Evolutionary conservation across 2,329 filamentous ascomycete genomes (phyloP), one percentile per base, ranked within the genome.

Genomic region (Pseudogymnoascus sp.): DNA sequence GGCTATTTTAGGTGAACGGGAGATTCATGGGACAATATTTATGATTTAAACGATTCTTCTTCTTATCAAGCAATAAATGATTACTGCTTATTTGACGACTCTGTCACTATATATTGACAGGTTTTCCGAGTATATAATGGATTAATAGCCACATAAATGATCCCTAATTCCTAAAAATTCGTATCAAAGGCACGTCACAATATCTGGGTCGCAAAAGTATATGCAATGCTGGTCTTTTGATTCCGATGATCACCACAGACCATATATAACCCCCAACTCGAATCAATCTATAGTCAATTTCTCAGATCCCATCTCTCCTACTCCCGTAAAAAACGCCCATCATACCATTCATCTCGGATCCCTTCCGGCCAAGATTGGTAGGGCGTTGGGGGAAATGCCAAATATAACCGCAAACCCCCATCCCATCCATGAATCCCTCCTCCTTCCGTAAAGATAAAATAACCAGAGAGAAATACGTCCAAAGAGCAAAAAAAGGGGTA

Each of bases 201-300:
- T 11, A 33, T 12, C 47, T 50, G 9, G n/a, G n/a, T n/a, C 8
- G 9, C 47, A 33, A 33, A 16, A 18, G 33, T 14, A 54, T 54
- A 33, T 54, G 47, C 47, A 54, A 54, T 54, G 28, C 47, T 33
- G 47, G 28, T 54, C 47, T 33, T 33, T 12, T 33, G 47, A 54
- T 54, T 54, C 28, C 5, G 25, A 54, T 54, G 47, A 54, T 54
- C 47, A 4, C 9, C 25, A 54, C 4, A 33, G 28, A 54, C 47
- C 47, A 54, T 54, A 54, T 33, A 54, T 54, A 54, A 20, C 12
- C 47, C 25, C 47, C 25, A 54, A 33, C 28, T 33, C 47, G 25
- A 33, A 11, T 54, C 47, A 54, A 54, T 54, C 47, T 54, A 54
- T 54, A 54, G 47, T 54, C 47, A 33, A 54, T 54, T 54, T 54